Percentiles rank a stretch among this genome's conserved stretches.
phyloP scores from a whole-genome alignment of 768 basidiomycete genomes.

The Tulasnella sp. region DNA sequence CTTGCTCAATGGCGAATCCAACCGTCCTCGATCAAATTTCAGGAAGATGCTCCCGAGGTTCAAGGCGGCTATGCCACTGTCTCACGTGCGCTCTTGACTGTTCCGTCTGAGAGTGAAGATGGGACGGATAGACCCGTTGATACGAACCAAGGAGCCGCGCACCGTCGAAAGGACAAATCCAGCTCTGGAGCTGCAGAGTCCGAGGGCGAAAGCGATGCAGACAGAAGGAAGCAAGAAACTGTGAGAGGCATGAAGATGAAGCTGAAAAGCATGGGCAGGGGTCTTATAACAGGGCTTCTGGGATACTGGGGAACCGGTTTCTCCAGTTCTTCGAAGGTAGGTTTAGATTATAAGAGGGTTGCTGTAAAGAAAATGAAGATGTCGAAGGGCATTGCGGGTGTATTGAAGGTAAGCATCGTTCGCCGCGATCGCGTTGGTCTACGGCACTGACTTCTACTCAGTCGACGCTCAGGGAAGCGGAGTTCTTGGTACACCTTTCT shows the following conservation, averaged over 20 bases:
- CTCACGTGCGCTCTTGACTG: not conserved
- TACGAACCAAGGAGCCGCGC: not conserved
- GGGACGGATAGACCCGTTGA: not conserved
- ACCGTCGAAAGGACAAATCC: not conserved
- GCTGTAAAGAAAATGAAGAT: not conserved
- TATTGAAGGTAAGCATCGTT: not conserved
- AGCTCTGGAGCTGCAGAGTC: too few relatives aligned
- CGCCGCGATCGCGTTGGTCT: not conserved
- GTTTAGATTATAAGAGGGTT: not conserved
- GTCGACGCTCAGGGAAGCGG: not conserved
- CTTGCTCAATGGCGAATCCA: not conserved
- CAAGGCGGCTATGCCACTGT: not conserved
- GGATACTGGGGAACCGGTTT: not conserved
- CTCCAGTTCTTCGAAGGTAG: not conserved
- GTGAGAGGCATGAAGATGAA: not conserved
- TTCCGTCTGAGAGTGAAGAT: not conserved
- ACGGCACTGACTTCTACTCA: not conserved
- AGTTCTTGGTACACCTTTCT: too few relatives aligned
- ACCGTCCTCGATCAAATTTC: not conserved
- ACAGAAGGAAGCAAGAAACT: not conserved
- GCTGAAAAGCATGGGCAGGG: not conserved
- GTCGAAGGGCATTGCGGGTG: not conserved
- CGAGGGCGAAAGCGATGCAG: not conserved
- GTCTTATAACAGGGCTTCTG: not conserved
- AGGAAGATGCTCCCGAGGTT: not conserved